A percentile compares a stretch with the other conserved stretches of the same genome.
Conservation (phyloP, 2,329 filamentous ascomycete species). For the Penicillium digitatum region DNA sequence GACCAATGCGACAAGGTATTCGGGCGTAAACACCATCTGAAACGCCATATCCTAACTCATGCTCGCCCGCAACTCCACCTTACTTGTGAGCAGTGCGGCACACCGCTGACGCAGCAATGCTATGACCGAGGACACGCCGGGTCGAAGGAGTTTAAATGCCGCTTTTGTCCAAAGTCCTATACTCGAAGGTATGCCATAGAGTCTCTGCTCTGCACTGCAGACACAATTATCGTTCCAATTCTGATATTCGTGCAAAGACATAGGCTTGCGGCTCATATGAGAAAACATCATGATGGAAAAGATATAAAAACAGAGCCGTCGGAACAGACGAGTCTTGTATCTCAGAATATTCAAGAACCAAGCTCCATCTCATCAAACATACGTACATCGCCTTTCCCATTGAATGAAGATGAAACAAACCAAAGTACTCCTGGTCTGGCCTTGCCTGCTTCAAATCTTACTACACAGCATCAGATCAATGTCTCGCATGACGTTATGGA, state of each 20-base stretch:
- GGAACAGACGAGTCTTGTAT: not conserved
- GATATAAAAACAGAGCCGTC: not conserved
- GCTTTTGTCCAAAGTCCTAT: constrained; percentile 1
- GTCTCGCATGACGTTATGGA: not conserved
- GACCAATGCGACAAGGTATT: constrained; percentile 5
- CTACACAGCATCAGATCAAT: not conserved
- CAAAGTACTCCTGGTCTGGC: not conserved
- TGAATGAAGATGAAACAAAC: not conserved
- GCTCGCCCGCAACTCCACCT: not conserved
- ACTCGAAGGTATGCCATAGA: not conserved
- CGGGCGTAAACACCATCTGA: constrained; percentile 3
- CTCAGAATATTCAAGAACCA: not conserved
- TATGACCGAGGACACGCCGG: not conserved
- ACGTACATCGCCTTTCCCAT: not conserved
- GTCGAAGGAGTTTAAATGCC: not conserved
- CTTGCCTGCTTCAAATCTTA: no score
- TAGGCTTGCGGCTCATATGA: not conserved
- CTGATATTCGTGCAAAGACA: not conserved
- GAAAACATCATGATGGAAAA: not conserved
- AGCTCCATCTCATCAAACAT: not conserved
- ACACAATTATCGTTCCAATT: not conserved
- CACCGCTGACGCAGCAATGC: not conserved
- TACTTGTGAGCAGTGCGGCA: constrained; percentile 1
- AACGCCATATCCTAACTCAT: constrained; percentile 4
- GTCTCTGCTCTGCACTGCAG: not conserved